These are phyloP conservation scores for Phytopythium sindhum DNA, from an alignment of 352 stramenopile species.

Conservation along the genomic window DNA sequence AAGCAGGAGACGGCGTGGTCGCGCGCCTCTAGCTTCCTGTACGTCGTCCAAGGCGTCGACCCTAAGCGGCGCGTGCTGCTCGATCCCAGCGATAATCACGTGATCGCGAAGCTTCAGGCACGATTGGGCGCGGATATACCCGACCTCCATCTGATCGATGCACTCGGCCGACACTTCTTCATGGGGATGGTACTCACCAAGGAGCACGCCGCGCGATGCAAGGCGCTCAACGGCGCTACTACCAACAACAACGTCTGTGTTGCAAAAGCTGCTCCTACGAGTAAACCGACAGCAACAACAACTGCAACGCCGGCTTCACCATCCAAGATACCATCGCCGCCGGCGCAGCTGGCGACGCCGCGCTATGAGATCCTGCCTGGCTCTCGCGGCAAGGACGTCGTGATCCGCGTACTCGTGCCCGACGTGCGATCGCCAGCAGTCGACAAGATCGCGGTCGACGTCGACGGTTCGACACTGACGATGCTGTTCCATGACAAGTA, in stretches of 20 bases:
- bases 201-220: conserved; percentile 56
- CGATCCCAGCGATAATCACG: background rate
- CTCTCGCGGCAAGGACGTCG: conserved; percentile 24
- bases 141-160: conserved; percentile 51
- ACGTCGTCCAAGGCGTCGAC: conserved; percentile 49
- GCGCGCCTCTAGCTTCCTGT: conserved; percentile 68
- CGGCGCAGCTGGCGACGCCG: conserved; percentile 26
- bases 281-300: background rate
- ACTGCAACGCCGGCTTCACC: background rate
- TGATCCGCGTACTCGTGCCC: conserved; percentile 43
- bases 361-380: conserved; percentile 36
- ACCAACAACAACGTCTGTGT: no score
- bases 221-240: conserved; percentile 18
- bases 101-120: conserved; percentile 28
- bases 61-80: conserved; percentile 19
- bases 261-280: background rate
- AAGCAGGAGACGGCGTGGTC: conserved; percentile 63
- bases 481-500: conserved; percentile 58
- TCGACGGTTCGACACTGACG: conserved; percentile 41
- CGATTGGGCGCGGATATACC: conserved; percentile 37
- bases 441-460: conserved; percentile 41
- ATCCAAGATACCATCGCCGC: background rate
- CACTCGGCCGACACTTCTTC: conserved; percentile 53
- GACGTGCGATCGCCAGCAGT: conserved; percentile 22
- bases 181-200: conserved; percentile 61